Percentiles rank a stretch among this genome's conserved stretches.
Evolutionary conservation across 192 early-diverging fungal genomes (phyloP).

Genomic region (Backusella luteola): DNA sequence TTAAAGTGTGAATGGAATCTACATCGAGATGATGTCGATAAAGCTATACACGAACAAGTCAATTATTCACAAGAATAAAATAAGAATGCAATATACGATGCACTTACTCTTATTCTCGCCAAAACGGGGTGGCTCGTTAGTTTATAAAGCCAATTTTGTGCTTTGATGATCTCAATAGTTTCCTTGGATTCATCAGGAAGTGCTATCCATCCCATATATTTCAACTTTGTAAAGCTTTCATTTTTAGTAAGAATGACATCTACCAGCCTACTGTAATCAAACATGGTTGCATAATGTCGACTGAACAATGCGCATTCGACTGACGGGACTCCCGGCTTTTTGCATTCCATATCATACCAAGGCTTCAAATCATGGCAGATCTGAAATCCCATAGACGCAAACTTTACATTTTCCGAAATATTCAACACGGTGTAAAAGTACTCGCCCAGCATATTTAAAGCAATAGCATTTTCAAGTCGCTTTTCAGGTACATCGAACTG

Average conservation of each 20-base stretch:
- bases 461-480: neutral
- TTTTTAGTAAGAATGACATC: neutral
- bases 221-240: neutral
- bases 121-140: neutral
- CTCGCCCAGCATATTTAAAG: neutral
- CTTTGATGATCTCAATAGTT: neutral
- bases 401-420: neutral
- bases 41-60: neutral
- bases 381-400: neutral
- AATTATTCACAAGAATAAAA: too few relatives aligned
- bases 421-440: neutral
- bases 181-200: neutral
- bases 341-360: neutral
- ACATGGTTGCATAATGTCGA: neutral
- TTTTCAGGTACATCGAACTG: neutral
- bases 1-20: neutral
- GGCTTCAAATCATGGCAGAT: neutral
- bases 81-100: too few relatives aligned
- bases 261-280: neutral
- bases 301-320: neutral
- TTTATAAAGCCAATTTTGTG: neutral
- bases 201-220: neutral
- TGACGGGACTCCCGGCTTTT: neutral
- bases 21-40: neutral
- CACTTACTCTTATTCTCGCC: neutral